phyloP scores from a whole-genome alignment of 352 stramenopile species.

The Phytopythium boreale region DNA sequence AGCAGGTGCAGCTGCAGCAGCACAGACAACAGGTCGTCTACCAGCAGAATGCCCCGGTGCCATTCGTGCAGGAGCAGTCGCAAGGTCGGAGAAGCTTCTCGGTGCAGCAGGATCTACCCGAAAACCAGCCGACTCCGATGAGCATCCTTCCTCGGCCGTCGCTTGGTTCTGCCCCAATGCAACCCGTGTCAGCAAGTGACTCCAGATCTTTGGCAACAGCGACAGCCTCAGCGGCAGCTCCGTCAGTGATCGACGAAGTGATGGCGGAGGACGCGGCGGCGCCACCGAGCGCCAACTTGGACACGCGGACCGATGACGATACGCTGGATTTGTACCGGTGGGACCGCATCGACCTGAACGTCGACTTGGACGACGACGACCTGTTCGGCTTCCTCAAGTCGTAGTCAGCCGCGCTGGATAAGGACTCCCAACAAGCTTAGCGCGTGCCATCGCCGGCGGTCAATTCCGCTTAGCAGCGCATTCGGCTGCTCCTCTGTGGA shows the following conservation, averaged over 20 bases:
- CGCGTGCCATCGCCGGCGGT: background rate
- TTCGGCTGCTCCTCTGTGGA: background rate
- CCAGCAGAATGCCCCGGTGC: slow-evolving; percentile 1
- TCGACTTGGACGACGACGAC: slow-evolving; percentile 82
- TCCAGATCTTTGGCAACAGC: background rate
- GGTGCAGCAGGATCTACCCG: background rate
- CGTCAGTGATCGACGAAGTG: slow-evolving; percentile 3
- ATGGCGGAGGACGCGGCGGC: slow-evolving; percentile 2
- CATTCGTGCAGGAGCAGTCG: background rate
- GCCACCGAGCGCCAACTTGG: slow-evolving; percentile 2
- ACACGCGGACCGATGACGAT: slow-evolving; percentile 38
- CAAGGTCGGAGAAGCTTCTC: slow-evolving; percentile 2
- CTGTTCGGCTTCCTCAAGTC: slow-evolving; percentile 86
- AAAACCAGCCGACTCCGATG: background rate
- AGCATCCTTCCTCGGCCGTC: slow-evolving; percentile 6
- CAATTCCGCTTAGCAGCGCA: too few species aligned
- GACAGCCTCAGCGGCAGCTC: background rate
- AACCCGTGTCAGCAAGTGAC: background rate
- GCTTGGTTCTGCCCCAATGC: background rate
- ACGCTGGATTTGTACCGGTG: slow-evolving; percentile 71
- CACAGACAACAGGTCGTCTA: slow-evolving; percentile 12
- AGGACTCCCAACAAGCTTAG: background rate
- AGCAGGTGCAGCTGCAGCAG: slow-evolving; percentile 23
- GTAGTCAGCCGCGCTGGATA: slow-evolving; percentile 14
- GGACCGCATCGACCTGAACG: slow-evolving; percentile 81